Conservation (phyloP, 495 filamentous ascomycete species). For the Staphylotrichum longicolle region DNA sequence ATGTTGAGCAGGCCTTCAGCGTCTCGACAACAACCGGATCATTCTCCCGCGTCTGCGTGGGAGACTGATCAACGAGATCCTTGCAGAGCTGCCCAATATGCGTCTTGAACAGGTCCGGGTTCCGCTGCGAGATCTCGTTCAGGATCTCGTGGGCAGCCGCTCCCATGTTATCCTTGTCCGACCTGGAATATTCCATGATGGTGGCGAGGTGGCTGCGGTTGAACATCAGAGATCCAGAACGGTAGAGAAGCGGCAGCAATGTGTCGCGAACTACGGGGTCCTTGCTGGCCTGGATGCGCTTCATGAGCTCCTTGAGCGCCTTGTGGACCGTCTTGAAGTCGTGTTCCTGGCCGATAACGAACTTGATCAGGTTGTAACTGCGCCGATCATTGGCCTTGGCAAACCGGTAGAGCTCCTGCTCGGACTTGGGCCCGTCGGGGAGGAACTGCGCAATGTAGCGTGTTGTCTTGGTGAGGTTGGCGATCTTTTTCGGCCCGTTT, state of each 20-base stretch:
- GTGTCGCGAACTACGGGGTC: slow-evolving; percentile 67
- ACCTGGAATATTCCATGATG: slow-evolving; percentile 81
- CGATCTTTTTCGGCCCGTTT: slow-evolving; percentile 64
- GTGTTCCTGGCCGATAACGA: slow-evolving; percentile 77
- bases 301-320: slow-evolving; percentile 84
- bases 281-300: slow-evolving; percentile 62
- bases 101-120: slow-evolving; percentile 84
- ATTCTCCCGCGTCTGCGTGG: slow-evolving; percentile 61
- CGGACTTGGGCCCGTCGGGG: slow-evolving; percentile 65
- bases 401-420: slow-evolving; percentile 79
- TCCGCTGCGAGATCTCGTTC: slow-evolving; percentile 85
- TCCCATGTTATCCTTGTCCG: slow-evolving; percentile 73
- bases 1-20: slow-evolving; percentile 87
- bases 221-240: slow-evolving; percentile 78
- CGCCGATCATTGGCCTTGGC: slow-evolving; percentile 89
- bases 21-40: slow-evolving; percentile 74
- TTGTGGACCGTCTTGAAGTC: slow-evolving; percentile 89
- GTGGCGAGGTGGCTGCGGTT: slow-evolving; percentile 91
- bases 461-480: slow-evolving; percentile 63
- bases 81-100: slow-evolving; percentile 92
- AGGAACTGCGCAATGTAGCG: slow-evolving; percentile 69
- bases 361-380: slow-evolving; percentile 83
- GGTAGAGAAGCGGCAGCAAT: slow-evolving; percentile 77
- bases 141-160: slow-evolving; percentile 82
- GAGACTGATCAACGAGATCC: slow-evolving; percentile 74